Evolutionary conservation across 495 filamentous ascomycete genomes (phyloP), one percentile per base, ranked within the genome.

Genomic region (Penicillium pancosmium): DNA sequence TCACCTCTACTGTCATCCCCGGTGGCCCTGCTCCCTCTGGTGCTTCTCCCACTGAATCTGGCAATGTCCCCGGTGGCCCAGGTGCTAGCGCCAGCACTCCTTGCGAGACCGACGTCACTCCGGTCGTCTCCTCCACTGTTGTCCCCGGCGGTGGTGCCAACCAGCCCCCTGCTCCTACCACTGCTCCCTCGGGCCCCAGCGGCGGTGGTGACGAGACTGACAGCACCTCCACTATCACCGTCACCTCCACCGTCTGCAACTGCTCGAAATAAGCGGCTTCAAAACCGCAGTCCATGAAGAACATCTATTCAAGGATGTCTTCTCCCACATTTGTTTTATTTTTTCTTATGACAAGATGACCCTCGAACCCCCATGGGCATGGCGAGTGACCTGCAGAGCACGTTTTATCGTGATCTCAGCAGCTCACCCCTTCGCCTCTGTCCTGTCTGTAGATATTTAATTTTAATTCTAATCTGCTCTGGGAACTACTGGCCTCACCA

Each of bases 381-480:
- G 56, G 59, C 46, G 46, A 18, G 53, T 60, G 34, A 35, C 54
- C 54, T 54, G 58, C 18, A 48, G 57, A 48, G 11, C 12, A 40
- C 36, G 36, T 40, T 9, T n/a, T 57, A 44, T 55, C 27, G 27
- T 31, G 27, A 9, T 31, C 27, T 31, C 27, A 31, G 27, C 27
- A 0, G 27, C 15, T 53, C 33, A 49, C 27, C 44, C 36, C 52
- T 52, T 52, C 40, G 47, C 41, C 52, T 68, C 25, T 61, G 58
- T 62, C 59, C 53, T 66, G 55, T 58, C 61, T 74, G 74, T 77
- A 76, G 68, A 73, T 70, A 74, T 56, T 46, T 73, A 74, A 74
- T 75, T 70, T 40, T 75, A 75, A 74, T 76, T 70, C 65, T 72
- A 73, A 62, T 63, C 64, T 69, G 65, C 61, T 63, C 49, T 57